Percentiles rank a stretch among this genome's conserved stretches.
These are phyloP conservation scores for Colletotrichum sidae DNA, from an alignment of 2,329 filamentous ascomycete genomes.

Conservation along the genomic window DNA sequence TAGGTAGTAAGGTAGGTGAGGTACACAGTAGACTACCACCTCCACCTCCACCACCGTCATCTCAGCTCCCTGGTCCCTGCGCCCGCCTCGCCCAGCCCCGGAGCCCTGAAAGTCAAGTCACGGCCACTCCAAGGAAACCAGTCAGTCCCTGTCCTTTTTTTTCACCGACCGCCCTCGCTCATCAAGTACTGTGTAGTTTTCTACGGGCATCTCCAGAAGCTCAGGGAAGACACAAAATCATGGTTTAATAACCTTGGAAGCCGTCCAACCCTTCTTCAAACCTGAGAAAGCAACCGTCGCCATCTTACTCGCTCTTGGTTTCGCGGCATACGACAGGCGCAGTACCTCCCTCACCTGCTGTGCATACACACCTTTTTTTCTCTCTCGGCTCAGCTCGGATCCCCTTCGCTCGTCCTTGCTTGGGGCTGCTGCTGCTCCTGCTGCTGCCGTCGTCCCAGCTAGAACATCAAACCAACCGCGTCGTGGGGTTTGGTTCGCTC, in stretches of 20 bases:
- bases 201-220: slow-evolving; percentile 25
- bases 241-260: slow-evolving; percentile 35
- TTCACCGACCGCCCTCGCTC: slow-evolving; percentile 23
- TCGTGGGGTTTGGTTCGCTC: neutral
- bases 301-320: neutral
- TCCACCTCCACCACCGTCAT: neutral
- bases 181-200: slow-evolving; percentile 20
- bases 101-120: slow-evolving; percentile 32
- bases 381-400: neutral
- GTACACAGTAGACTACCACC: neutral
- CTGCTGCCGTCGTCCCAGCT: slow-evolving; percentile 13
- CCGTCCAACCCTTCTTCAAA: neutral
- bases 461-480: slow-evolving; percentile 8
- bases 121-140: slow-evolving; percentile 18
- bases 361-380: too few relatives aligned
- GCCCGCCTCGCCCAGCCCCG: slow-evolving; percentile 30
- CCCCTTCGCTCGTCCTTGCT: slow-evolving; percentile 7
- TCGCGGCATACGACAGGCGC: too few relatives aligned
- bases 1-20: neutral
- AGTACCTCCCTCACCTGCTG: too few relatives aligned
- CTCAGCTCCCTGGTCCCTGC: slow-evolving; percentile 31
- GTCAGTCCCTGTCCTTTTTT: slow-evolving; percentile 19
- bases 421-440: slow-evolving; percentile 2
- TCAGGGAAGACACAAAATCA: slow-evolving; percentile 18
- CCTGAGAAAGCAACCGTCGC: slow-evolving; percentile 3